Conservation (phyloP, 192 early-diverging fungal species). For the Allomyces macrogynus region DNA sequence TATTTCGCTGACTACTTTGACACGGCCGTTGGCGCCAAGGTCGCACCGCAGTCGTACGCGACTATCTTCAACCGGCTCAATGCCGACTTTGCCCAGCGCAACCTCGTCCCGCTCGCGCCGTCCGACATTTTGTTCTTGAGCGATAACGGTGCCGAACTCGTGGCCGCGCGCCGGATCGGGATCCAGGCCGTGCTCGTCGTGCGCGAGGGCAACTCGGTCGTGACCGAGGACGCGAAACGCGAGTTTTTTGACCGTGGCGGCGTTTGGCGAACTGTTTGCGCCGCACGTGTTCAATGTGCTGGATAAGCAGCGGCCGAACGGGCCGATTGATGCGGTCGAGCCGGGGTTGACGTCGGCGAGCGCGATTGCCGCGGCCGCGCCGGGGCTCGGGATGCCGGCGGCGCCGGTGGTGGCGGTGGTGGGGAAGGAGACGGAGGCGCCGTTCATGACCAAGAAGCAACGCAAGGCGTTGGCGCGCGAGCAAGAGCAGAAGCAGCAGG, state of each 20-base stretch:
- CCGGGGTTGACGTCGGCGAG: background rate
- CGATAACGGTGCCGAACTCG: slow-evolving; percentile 58
- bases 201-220: background rate
- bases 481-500: background rate
- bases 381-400: no score
- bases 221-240: background rate
- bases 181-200: no score
- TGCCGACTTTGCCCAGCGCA: slow-evolving; percentile 5
- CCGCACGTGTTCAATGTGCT: background rate
- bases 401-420: no score
- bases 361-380: slow-evolving; percentile 13
- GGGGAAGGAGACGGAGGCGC: slow-evolving; percentile 13
- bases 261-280: slow-evolving; percentile 3
- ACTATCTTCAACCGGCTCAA: slow-evolving; percentile 26
- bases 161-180: background rate
- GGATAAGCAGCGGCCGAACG: slow-evolving; percentile 9
- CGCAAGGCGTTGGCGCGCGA: slow-evolving; percentile 10
- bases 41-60: slow-evolving; percentile 42
- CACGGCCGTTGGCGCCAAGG: slow-evolving; percentile 69
- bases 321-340: slow-evolving; percentile 3
- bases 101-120: slow-evolving; percentile 31
- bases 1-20: slow-evolving; percentile 79
- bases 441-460: slow-evolving; percentile 16
- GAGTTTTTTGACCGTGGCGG: background rate
- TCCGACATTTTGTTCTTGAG: slow-evolving; percentile 62